A percentile compares a stretch with the other conserved stretches of the same genome.
Conservation (phyloP, 139 green algal species). For the Chlamydomonas urium region DNA sequence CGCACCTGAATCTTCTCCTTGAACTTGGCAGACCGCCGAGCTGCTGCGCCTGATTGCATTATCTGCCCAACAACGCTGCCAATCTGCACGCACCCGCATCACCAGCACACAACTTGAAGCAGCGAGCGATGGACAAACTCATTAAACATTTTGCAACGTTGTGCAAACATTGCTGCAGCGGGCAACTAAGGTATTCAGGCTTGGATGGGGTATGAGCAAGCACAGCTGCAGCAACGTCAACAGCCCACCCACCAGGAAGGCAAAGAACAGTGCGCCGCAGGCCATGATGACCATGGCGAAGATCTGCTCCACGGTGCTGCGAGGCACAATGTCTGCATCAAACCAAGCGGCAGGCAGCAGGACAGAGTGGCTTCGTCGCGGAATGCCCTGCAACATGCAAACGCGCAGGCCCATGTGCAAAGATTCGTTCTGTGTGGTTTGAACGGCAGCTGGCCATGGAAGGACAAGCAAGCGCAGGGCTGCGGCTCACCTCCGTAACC, state of each 20-base stretch:
- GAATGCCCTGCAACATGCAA: no score
- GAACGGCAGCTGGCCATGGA: no score
- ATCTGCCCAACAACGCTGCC: not conserved
- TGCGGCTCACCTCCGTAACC: no score
- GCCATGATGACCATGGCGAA: not conserved
- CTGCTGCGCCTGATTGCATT: not conserved
- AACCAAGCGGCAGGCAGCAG: no score
- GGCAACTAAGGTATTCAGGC: not conserved
- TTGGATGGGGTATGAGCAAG: not conserved
- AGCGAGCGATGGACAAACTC: not conserved
- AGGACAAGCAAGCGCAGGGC: no score
- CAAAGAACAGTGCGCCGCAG: not conserved
- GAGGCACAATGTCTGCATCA: not conserved
- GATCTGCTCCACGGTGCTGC: not conserved
- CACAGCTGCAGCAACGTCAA: no score
- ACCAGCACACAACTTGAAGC: not conserved
- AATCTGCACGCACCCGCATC: no score
- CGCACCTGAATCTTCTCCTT: conserved; percentile 2
- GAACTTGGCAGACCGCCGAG: not conserved
- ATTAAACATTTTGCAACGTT: not conserved
- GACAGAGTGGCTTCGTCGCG: no score
- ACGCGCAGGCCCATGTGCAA: no score
- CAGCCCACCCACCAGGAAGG: not conserved
- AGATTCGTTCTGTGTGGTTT: no score
- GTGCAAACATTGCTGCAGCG: not conserved